Evolutionary conservation across 2,329 filamentous ascomycete species (phyloP), one percentile per base, ranked within the genome.

Genomic region (Stachybotrys chlorohalonatus): DNA sequence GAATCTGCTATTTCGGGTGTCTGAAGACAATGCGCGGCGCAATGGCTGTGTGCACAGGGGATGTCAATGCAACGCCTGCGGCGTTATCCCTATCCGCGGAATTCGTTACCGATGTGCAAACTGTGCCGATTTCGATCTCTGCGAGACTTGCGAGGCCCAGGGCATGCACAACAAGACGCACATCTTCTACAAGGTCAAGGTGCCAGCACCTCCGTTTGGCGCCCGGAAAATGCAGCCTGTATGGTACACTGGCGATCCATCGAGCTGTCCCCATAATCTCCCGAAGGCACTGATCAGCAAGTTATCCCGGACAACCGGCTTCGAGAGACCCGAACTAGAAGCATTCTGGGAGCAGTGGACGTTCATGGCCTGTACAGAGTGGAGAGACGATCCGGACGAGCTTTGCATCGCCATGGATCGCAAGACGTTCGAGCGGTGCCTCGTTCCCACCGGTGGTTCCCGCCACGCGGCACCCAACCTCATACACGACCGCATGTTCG

Each of bases 261-360:
- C 87, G 58, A 82, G 82, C 59, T 83, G 87, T 62, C 77, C 83
- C 16, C 80, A 83, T 17, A 83, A 76, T 49, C 76, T 97, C n/a
- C 82, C 85, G 1, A 79, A 83, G 31, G 69, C 76, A 1, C 72
- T 94, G 45, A 85, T 89, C 53, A 81, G 84, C 53, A 85, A 84
- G 56, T 77, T 92, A 54, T 83, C 83, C 32, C 79, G 79, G 54
- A 85, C 89, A 57, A 91, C 88, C 0, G 84, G 84, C 16, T 89
- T 95, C 70, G 91, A 96, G 65, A 82, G 87, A 31, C 87, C 90
- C 1, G 90, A 95, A 68, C 76, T 99, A 6, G 93, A 97, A 71
- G 93, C 92, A 7, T 83, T 95, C 47, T 97, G 92, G 86, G 93
- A 97, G 65, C 93, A 97, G 66, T 99, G 95, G 81, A 92, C 89